Evolutionary conservation across 106 monocot species (phyloP).

Genomic region (Acorus calamus): DNA sequence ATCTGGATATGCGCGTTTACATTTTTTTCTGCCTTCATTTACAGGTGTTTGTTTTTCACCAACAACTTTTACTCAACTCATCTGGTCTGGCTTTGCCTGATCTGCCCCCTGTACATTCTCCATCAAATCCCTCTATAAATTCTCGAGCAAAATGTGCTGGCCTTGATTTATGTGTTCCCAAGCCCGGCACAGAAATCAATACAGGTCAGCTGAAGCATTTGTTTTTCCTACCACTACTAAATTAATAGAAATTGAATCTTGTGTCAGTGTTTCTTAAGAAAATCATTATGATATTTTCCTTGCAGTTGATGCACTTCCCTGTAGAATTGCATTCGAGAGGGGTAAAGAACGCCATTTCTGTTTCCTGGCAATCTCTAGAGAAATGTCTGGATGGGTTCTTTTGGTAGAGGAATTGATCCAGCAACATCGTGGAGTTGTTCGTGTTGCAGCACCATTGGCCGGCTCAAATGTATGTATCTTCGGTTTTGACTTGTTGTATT

Average conservation of each 20-base stretch:
- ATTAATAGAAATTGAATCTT: neutral
- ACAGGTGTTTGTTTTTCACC: conserved; percentile 87
- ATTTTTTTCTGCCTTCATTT: conserved; percentile 1
- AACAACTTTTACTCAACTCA: conserved; percentile 69
- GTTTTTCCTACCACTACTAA: neutral
- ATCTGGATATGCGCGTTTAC: too few relatives aligned
- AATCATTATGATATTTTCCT: too few relatives aligned
- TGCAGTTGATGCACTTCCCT: conserved; percentile 65
- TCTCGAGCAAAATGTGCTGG: conserved; percentile 29
- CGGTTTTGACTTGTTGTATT: neutral
- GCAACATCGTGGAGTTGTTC: conserved; percentile 56
- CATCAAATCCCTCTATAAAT: conserved; percentile 23
- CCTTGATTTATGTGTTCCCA: conserved; percentile 53
- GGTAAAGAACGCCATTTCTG: conserved; percentile 83
- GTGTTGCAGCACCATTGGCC: conserved; percentile 81
- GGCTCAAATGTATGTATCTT: conserved; percentile 69
- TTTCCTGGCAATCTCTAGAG: conserved; percentile 72
- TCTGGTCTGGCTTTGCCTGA: conserved; percentile 57
- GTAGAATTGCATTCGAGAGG: conserved; percentile 98
- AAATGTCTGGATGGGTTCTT: conserved; percentile 77
- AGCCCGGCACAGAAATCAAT: conserved; percentile 76
- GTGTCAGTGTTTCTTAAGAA: neutral
- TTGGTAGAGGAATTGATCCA: conserved; percentile 70
- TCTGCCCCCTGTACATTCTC: conserved; percentile 44
- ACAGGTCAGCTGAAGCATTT: conserved; percentile 31